phyloP scores from a whole-genome alignment of 345 rosid species.

The Syzygium aromaticum region DNA sequence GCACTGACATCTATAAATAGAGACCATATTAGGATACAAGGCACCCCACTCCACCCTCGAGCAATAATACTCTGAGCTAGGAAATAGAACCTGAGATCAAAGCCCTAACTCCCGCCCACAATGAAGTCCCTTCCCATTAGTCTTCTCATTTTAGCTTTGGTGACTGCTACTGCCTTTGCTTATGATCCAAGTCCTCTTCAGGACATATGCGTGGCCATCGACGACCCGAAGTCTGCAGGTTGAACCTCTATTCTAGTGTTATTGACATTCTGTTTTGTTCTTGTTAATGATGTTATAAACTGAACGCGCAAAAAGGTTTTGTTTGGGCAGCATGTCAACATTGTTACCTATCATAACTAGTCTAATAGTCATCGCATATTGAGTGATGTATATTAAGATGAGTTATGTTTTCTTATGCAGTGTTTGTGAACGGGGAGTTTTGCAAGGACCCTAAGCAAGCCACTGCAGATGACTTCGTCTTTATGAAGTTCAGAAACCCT shows the following conservation, averaged over 20 bases:
- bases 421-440: conserved; percentile 30
- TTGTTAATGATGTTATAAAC: background rate
- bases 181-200: conserved; percentile 19
- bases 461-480: conserved; percentile 18
- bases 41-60: background rate
- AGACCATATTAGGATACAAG: background rate
- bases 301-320: background rate
- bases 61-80: background rate
- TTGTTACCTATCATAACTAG: background rate
- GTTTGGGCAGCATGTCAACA: background rate
- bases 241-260: background rate
- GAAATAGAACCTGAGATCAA: background rate
- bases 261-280: background rate
- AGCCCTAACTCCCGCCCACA: background rate
- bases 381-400: background rate
- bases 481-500: conserved; percentile 6
- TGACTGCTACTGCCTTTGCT: conserved; percentile 3
- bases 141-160: conserved; percentile 4
- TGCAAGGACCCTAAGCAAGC: conserved; percentile 25
- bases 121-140: background rate
- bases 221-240: conserved; percentile 3
- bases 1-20: background rate
- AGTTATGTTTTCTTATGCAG: background rate
- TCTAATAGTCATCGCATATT: background rate
- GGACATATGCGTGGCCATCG: conserved; percentile 20